Conservation (phyloP, 768 basidiomycete genomes). For the Suillus subalutaceus region DNA sequence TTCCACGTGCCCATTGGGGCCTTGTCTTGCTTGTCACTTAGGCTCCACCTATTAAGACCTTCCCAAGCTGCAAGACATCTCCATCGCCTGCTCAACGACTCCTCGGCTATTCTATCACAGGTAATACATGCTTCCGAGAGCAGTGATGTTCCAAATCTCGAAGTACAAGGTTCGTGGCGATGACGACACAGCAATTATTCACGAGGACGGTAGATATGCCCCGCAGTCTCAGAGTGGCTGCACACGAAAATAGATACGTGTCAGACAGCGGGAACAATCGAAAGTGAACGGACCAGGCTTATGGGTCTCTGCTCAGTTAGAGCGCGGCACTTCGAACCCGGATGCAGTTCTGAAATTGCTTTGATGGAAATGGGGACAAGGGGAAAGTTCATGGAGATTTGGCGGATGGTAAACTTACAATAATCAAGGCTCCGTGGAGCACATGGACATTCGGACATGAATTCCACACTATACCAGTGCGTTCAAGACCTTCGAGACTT, state of each 20-base stretch:
- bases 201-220: background rate
- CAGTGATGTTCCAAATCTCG: background rate
- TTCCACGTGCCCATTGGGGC: background rate
- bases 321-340: background rate
- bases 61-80: background rate
- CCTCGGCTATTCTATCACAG: background rate
- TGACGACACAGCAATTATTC: background rate
- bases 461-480: background rate
- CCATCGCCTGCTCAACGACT: background rate
- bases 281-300: no score
- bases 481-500: background rate
- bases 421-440: background rate
- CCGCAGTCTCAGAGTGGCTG: background rate
- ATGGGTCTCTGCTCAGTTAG: background rate
- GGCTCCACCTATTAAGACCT: background rate
- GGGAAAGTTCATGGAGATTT: background rate
- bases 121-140: background rate
- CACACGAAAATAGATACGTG: background rate
- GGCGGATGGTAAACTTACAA: background rate
- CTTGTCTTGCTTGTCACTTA: background rate
- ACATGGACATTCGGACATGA: slow-evolving; percentile 1
- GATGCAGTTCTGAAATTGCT: background rate
- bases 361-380: slow-evolving; percentile 4
- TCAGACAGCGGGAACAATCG: background rate
- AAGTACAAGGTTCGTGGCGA: background rate